Base-by-base conservation (phyloP, 108 stramenopile species). In the Cyclotella distinguenda region DNA sequence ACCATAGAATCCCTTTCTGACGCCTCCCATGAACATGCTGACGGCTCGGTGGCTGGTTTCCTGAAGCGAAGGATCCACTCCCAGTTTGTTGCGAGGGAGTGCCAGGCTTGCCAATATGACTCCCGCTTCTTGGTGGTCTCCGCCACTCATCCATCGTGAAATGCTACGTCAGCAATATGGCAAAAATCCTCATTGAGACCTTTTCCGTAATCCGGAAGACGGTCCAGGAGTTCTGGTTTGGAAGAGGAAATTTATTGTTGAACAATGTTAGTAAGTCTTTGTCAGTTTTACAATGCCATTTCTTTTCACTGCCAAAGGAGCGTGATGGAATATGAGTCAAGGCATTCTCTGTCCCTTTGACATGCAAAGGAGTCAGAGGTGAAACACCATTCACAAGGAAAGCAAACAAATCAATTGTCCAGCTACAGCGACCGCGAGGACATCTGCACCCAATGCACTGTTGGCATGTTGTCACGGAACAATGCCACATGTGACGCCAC, bases 401-500 rank as follows among this genome's bases (percentile, higher is more conserved):
- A 66, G 40, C 3, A 32, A 22, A 13, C 40, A 39, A 6, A 66
- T 26, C 4, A 66, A 25, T 12, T 28, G 39, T 6, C 13, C 50
- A 2, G 65, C 39, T 1, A 66, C 39, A 15, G 7, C 1, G 42
- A 55, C 16, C 32, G 25, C 16, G 65, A 66, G 0, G 65, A 38
- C 40, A 66, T 28, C 1, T 32, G 31, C 16, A 66, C 42, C 65
- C 53, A 66, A 30, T 31, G 19, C 11, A 66, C 65, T 1, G 53
- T 44, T 0, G 65, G 65, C 11, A 28, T 28, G 51, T 66, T 66
- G 30, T 66, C 52, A 55, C 65, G 53, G 26, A 30, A 66, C n/a
- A 66, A 9, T 0, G 52, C 51, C 0, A 54, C 28, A 26, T 66
- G 53, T 1, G 1, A 21, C 22, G n/a, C 23, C 47, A 19, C 3